Evolutionary conservation across 2,329 filamentous ascomycete genomes (phyloP), one percentile per base, ranked within the genome.

Genomic region (Paecilomyces sp.): DNA sequence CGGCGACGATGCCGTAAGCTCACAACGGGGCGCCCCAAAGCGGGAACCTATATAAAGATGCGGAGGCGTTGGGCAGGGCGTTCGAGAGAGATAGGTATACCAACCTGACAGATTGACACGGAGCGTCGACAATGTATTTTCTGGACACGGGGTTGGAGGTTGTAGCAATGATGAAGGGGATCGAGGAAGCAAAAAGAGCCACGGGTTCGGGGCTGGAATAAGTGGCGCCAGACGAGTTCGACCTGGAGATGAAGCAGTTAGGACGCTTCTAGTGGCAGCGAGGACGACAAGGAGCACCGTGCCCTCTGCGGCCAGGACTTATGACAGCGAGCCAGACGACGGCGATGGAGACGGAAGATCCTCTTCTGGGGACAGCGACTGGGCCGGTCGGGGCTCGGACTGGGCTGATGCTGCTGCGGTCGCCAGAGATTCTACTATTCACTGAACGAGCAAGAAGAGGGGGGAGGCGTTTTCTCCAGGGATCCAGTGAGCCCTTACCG

Each of bases 191-290:
- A 51, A 28, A 22, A 64, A 59, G 65, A 68, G 64, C 65, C 67
- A 68, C 66, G 66, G 66, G 63, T 9, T 66, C 61, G 63, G 62
- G 62, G 60, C 58, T 61, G 61, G 58, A 51, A 68, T 57, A 57
- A 66, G 66, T 68, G 66, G 64, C 66, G 65, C 64, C 61, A 47
- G 56, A 55, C 31, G 54, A 51, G n/a, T 18, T 25, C 8, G n/a
- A 30, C 8, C 51, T 53, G 51, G 51, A 53, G 51, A 53, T 53
- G 51, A 22, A 53, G 51, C 28, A 25, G 51, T 25, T n/a, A 15
- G 22, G 51, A 53, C 22, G 47, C 51, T 53, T 8, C 24, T 53
- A 30, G 51, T 28, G 22, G 22, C 22, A 25, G 51, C 11, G 24
- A 53, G 28, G 51, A 51, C 51, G 28, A 53, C 3, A 5, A 53